These are phyloP conservation scores for Penicillium desertorum DNA, from an alignment of 495 filamentous ascomycete species.

Conservation along the genomic window DNA sequence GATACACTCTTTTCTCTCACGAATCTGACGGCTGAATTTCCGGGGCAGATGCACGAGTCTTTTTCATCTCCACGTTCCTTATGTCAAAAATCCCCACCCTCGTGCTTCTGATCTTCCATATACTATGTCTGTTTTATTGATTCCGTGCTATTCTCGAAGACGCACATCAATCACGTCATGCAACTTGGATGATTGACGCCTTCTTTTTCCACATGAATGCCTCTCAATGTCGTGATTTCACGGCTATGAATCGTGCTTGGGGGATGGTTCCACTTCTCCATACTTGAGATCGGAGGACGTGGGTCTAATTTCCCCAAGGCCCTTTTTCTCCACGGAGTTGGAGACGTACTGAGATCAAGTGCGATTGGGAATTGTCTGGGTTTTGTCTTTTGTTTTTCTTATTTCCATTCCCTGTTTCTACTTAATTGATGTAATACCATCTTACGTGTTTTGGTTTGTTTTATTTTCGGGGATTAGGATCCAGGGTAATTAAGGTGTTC, in stretches of 20 bases:
- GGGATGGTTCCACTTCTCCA: constrained; percentile 2
- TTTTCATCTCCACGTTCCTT: constrained; percentile 4
- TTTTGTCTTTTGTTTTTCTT: constrained; percentile 8
- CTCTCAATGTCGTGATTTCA: constrained; percentile 23
- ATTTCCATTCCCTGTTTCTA: constrained; percentile 15
- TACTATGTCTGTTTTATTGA: neutral
- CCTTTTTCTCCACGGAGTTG: constrained; percentile 4
- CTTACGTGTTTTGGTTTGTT: constrained; percentile 24
- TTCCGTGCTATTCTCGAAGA: constrained; percentile 1
- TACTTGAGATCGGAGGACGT: constrained; percentile 2
- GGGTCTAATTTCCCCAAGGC: constrained; percentile 1
- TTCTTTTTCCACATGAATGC: constrained; percentile 5
- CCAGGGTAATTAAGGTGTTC: constrained; percentile 14
- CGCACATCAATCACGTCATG: neutral
- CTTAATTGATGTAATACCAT: constrained; percentile 44
- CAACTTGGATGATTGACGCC: constrained; percentile 11
- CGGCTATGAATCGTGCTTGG: constrained; percentile 21
- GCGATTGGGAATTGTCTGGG: neutral
- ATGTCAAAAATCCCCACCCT: neutral
- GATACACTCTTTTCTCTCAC: constrained; percentile 8
- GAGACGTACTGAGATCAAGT: neutral
- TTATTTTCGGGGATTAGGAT: constrained; percentile 10
- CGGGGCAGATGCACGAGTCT: neutral
- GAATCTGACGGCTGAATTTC: constrained; percentile 19
- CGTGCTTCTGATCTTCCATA: constrained; percentile 3